phyloP scores from a whole-genome alignment of 176 grass and related monocot genomes.

The bread wheat (Triticum aestivum) region IWGSC_CS_RefSeq_v2.1 NC_057804.1:601383091-601383590 shows the following conservation, averaged over 20 bases:
- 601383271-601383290: not conserved
- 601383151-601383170: constrained; percentile 89
- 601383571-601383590: too few relatives aligned
- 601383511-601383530: constrained; percentile 91
- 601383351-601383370: constrained; percentile 96
- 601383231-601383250: constrained; percentile 73
- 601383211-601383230: constrained; percentile 78
- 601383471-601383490: constrained; percentile 96
- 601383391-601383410: constrained; percentile 59
- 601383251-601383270: not conserved
- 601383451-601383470: constrained; percentile 87
- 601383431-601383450: constrained; percentile 83
- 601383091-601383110: constrained; percentile 94
- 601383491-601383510: constrained; percentile 98
- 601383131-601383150: constrained; percentile 90
- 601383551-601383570: too few relatives aligned
- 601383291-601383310: not conserved
- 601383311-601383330: not conserved
- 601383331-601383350: constrained; percentile 74
- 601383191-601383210: constrained; percentile 66
- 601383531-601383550: not conserved
- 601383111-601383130: constrained; percentile 90
- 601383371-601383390: constrained; percentile 65
- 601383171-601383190: constrained; percentile 83
- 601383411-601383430: constrained; percentile 78